Evolutionary conservation across 805 yeast species (phyloP).

Genomic region (Barnettozyma wickerhamii): DNA sequence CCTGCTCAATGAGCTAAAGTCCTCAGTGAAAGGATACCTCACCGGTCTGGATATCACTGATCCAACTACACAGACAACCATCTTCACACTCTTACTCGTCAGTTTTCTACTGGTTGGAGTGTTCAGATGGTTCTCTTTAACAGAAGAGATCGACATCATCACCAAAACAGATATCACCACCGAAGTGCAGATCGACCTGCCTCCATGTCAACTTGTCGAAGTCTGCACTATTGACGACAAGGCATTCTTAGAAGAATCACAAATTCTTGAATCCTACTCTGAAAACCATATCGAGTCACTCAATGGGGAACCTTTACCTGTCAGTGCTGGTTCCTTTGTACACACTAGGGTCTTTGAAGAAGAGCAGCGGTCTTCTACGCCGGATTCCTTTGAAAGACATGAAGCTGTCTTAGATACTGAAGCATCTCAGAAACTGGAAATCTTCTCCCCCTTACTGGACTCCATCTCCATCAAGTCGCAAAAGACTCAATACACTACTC

Average conservation of each 20-base stretch:
- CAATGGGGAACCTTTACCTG: not conserved
- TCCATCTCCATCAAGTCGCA: not conserved
- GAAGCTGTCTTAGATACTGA: constrained; percentile 15
- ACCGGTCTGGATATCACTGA: not conserved
- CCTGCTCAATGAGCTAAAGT: not conserved
- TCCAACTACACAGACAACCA: not conserved
- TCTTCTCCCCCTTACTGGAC: not conserved
- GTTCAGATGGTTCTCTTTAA: not conserved
- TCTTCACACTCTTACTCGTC: not conserved
- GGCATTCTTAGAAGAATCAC: constrained; percentile 7
- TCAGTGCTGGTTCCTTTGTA: too few relatives aligned
- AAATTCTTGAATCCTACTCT: constrained; percentile 7
- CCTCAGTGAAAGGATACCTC: too few relatives aligned
- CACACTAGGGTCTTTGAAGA: too few relatives aligned
- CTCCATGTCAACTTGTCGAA: constrained; percentile 1
- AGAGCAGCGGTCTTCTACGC: constrained; percentile 5
- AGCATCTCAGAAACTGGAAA: constrained; percentile 9
- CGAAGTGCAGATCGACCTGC: not conserved
- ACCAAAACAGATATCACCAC: too few relatives aligned
- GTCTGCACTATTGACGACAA: constrained; percentile 7
- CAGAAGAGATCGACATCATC: not conserved
- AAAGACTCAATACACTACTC: not conserved
- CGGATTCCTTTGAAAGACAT: constrained; percentile 22
- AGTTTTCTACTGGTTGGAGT: not conserved
- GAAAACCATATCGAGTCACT: not conserved